Evolutionary conservation across 192 early-diverging fungal genomes (phyloP), one percentile per base, ranked within the genome.

Genomic region (Spizellomyces sp.): DNA sequence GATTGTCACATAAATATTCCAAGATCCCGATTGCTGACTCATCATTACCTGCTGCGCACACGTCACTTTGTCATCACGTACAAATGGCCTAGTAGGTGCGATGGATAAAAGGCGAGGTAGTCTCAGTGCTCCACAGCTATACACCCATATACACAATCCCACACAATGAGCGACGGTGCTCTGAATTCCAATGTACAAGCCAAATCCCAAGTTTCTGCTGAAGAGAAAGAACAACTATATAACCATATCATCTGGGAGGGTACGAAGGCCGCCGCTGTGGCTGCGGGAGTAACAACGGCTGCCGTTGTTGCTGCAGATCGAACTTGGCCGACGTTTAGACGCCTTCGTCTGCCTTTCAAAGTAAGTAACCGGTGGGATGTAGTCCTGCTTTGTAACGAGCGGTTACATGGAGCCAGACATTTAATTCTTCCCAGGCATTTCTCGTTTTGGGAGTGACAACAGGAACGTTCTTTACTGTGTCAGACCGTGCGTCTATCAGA

Each of bases 391-490:
- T 36, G 27, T 36, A 36, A 36, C 27, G n/a, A 65, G 6, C 42
- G 15, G 15, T 44, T 42, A 36, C 27, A 36, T 36, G 27, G 27
- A 36, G 27, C 27, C 27, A 36, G 14, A 4, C 42, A 27, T 15
- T 14, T n/a, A 50, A n/a, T 15, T 48, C 15, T 58, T 5, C 14
- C 0, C 21, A 62, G 58, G 62, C 61, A 17, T 69, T 68, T 19
- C 41, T 75, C 4, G 48, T 59, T 42, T 58, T 68, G 19, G 73
- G 36, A 7, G 48, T 54, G 5, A 63, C 66, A 27, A 68, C 73
- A 9, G 73, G 66, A 36, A 75, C 71, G n/a, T 75, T 69, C 73
- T 67, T 75, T 56, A 75, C 66, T 19, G 70, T 72, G 4, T 22
- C 62, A 6, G 71, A 74, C 58, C 63, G 65, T 45, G 64, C 63